These are phyloP conservation scores for Tubosaeta sp. DNA, from an alignment of 768 basidiomycete genomes.

Conservation along the genomic window DNA sequence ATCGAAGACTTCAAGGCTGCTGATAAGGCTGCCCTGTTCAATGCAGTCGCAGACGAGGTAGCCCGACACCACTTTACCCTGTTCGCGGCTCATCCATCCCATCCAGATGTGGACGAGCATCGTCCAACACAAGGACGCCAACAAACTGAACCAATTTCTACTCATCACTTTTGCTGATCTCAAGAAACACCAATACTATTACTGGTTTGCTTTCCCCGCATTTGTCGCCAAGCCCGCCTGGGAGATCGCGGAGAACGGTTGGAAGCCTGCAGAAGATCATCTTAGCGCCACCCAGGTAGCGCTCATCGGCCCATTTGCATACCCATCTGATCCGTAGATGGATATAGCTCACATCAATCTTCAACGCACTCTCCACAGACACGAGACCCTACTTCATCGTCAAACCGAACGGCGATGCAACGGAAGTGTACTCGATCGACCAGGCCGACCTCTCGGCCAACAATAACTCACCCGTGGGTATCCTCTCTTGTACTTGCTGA, in stretches of 20 bases:
- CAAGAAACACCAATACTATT: slow-evolving; percentile 96
- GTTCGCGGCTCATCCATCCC: background rate
- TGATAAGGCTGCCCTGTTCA: slow-evolving; percentile 86
- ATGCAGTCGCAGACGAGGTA: slow-evolving; percentile 64
- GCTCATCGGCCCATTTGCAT: background rate
- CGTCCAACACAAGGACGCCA: slow-evolving; percentile 45
- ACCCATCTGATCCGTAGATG: background rate
- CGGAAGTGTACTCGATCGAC: slow-evolving; percentile 50
- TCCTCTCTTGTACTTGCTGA: background rate
- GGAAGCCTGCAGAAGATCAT: slow-evolving; percentile 45
- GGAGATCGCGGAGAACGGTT: slow-evolving; percentile 68
- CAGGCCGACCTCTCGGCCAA: slow-evolving; percentile 58
- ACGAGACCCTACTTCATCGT: slow-evolving; percentile 62
- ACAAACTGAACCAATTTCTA: slow-evolving; percentile 71
- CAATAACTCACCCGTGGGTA: slow-evolving; percentile 40
- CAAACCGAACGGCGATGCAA: slow-evolving; percentile 31
- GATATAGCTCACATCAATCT: slow-evolving; percentile 50
- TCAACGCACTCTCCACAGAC: slow-evolving; percentile 41
- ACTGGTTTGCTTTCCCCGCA: slow-evolving; percentile 98
- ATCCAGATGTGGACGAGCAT: slow-evolving; percentile 68
- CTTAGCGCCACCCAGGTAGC: slow-evolving; percentile 42
- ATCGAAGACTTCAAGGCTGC: slow-evolving; percentile 92
- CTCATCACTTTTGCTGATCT: slow-evolving; percentile 94
- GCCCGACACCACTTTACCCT: slow-evolving; percentile 2
- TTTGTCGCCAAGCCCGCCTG: slow-evolving; percentile 87